A percentile compares a stretch with the other conserved stretches of the same genome.
phyloP scores from a whole-genome alignment of 2,329 filamentous ascomycete species.

The Didymella arachidicola region DNA sequence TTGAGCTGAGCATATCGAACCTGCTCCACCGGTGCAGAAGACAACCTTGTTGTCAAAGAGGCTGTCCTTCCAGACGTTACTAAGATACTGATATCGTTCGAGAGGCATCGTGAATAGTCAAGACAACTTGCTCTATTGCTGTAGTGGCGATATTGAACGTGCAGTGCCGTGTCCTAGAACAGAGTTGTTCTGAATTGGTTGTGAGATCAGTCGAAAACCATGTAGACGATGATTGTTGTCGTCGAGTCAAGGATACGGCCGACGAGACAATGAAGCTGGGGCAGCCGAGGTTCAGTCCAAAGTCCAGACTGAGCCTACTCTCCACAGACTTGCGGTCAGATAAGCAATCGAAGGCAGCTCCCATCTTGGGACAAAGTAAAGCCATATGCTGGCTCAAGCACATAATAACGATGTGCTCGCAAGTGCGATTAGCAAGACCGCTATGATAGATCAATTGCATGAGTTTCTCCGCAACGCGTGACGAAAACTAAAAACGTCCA shows the following conservation, averaged over 20 bases:
- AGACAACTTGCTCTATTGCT: background rate
- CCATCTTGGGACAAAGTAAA: background rate
- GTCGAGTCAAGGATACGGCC: slow-evolving; percentile 32
- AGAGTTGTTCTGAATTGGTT: too few species aligned
- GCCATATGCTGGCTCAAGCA: background rate
- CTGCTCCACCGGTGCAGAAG: slow-evolving; percentile 94
- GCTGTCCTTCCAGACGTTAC: slow-evolving; percentile 83
- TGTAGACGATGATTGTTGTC: slow-evolving; percentile 21
- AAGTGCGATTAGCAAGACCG: background rate
- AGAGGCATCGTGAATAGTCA: slow-evolving; percentile 67
- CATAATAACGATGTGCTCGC: background rate
- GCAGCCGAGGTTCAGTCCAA: slow-evolving; percentile 31
- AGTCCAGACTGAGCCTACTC: slow-evolving; percentile 23
- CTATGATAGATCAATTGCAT: background rate
- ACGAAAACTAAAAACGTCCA: background rate
- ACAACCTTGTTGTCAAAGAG: slow-evolving; percentile 90
- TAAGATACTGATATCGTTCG: slow-evolving; percentile 77
- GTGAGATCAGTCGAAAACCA: background rate
- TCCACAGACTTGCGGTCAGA: background rate
- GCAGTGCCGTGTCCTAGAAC: background rate
- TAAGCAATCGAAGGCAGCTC: background rate
- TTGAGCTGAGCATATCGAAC: slow-evolving; percentile 92
- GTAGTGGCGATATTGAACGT: background rate
- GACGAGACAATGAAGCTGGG: slow-evolving; percentile 21
- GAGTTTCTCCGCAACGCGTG: background rate